A percentile compares a stretch with the other conserved stretches of the same genome.
These are phyloP conservation scores for Pyrenopolyporus hunteri DNA, from an alignment of 495 filamentous ascomycete genomes.

Conservation along the genomic window DNA sequence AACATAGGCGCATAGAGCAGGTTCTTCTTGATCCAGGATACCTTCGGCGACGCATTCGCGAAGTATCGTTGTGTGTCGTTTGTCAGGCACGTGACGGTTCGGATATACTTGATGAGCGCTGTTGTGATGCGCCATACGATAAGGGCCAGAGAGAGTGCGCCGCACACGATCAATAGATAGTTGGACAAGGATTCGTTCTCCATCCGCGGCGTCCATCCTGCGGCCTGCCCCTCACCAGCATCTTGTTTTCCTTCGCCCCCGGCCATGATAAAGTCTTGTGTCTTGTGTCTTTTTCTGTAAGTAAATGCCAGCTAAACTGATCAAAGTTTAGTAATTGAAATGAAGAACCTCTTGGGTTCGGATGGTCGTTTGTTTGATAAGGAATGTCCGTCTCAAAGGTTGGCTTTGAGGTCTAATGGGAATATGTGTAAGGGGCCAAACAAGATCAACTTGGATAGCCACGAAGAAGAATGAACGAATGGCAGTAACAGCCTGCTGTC, in stretches of 20 bases:
- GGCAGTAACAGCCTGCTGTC: constrained; percentile 39
- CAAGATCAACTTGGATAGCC: constrained; percentile 40
- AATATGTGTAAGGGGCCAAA: constrained; percentile 12
- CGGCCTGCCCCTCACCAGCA: constrained; percentile 38
- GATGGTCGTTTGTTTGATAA: constrained; percentile 7
- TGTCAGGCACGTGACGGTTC: constrained; percentile 72
- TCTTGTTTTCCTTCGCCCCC: constrained; percentile 3
- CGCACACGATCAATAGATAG: constrained; percentile 57
- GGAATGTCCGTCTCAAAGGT: constrained; percentile 14
- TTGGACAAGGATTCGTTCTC: constrained; percentile 53
- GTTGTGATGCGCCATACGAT: constrained; percentile 57
- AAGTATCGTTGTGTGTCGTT: constrained; percentile 69
- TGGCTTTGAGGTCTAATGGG: constrained; percentile 7
- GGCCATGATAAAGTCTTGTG: constrained; percentile 20
- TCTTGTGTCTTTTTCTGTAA: neutral
- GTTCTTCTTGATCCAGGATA: constrained; percentile 80
- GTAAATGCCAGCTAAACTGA: constrained; percentile 10
- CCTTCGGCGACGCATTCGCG: constrained; percentile 49
- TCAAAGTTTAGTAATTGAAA: constrained; percentile 2
- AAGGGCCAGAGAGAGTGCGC: constrained; percentile 48
- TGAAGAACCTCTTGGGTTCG: neutral
- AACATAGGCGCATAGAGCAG: constrained; percentile 82
- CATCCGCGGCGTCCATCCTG: constrained; percentile 43
- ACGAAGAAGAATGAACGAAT: constrained; percentile 18
- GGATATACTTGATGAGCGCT: constrained; percentile 69